These are phyloP conservation scores for Pythium dissotocum DNA, from an alignment of 352 stramenopile species.

Conservation along the genomic window DNA sequence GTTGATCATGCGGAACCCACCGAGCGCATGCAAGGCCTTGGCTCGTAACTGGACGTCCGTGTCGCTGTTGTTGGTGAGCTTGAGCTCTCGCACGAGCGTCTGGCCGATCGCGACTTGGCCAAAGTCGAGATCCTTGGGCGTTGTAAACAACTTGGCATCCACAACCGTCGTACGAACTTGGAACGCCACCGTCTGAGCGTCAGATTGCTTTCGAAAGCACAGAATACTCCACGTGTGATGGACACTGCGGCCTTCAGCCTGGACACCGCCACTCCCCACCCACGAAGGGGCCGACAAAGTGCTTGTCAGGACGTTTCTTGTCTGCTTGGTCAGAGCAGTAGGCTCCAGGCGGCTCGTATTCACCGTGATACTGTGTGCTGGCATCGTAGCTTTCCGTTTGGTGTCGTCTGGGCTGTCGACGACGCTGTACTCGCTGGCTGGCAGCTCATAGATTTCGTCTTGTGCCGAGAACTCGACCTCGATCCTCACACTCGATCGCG, in stretches of 20 bases:
- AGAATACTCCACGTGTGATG: conserved; percentile 79
- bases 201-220: conserved; percentile 51
- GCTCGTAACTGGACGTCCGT: conserved; percentile 43
- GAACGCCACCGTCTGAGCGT: conserved; percentile 32
- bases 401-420: not conserved
- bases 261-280: conserved; percentile 25
- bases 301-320: not conserved
- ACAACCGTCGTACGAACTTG: conserved; percentile 69
- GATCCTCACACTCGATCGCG: conserved; percentile 50
- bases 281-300: conserved; percentile 16
- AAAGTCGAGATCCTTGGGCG: conserved; percentile 63
- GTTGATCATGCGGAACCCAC: conserved; percentile 83
- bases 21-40: conserved; percentile 74
- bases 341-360: not conserved
- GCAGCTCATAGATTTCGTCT: conserved; percentile 42
- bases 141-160: conserved; percentile 49
- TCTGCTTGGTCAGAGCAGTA: not conserved
- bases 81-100: conserved; percentile 51
- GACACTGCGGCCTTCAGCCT: conserved; percentile 56
- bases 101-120: conserved; percentile 88
- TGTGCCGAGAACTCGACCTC: conserved; percentile 82
- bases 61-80: conserved; percentile 51
- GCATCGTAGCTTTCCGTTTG: not conserved
- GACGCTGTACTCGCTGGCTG: conserved; percentile 17
- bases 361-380: conserved; percentile 15